Percentiles rank a stretch among this genome's conserved stretches.
Evolutionary conservation across 2,329 filamentous ascomycete species (phyloP).

Genomic region (Penicillium sp.): DNA sequence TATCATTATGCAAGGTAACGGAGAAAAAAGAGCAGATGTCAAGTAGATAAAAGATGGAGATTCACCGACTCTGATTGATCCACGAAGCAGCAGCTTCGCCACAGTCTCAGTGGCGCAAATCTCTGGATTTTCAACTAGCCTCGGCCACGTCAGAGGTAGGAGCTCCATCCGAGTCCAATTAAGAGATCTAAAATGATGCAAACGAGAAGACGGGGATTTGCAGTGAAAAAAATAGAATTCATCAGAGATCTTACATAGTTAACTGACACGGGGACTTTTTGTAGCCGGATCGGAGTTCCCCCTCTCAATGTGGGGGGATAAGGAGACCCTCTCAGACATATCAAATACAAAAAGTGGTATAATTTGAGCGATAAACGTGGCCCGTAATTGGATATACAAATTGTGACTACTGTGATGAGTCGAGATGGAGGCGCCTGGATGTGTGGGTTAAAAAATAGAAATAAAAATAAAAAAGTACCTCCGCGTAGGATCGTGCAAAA

Average conservation of each 20-base stretch:
- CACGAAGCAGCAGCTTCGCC: constrained; percentile 35
- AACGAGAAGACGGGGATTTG: constrained; percentile 6
- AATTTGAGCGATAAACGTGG: constrained; percentile 24
- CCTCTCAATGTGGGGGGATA: constrained; percentile 17
- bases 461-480: constrained; percentile 4
- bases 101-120: constrained; percentile 29
- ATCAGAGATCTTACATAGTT: not conserved
- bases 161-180: constrained; percentile 9
- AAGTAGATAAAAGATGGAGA: constrained; percentile 20
- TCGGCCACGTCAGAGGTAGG: constrained; percentile 33
- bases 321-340: constrained; percentile 15
- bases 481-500: constrained; percentile 9
- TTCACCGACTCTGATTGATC: constrained; percentile 20
- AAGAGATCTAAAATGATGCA: constrained; percentile 2
- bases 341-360: constrained; percentile 17
- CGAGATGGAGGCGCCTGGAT: constrained; percentile 13
- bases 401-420: constrained; percentile 23
- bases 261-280: constrained; percentile 8
- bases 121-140: constrained; percentile 17
- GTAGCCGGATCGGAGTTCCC: constrained; percentile 12
- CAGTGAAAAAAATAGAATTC: not conserved
- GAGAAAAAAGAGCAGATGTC: constrained; percentile 10
- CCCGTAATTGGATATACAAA: constrained; percentile 26
- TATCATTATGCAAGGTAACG: constrained; percentile 7
- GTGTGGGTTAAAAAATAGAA: too few relatives aligned